phyloP scores from a whole-genome alignment of 257 asterid species.

The Ehretia macrophylla region DNA sequence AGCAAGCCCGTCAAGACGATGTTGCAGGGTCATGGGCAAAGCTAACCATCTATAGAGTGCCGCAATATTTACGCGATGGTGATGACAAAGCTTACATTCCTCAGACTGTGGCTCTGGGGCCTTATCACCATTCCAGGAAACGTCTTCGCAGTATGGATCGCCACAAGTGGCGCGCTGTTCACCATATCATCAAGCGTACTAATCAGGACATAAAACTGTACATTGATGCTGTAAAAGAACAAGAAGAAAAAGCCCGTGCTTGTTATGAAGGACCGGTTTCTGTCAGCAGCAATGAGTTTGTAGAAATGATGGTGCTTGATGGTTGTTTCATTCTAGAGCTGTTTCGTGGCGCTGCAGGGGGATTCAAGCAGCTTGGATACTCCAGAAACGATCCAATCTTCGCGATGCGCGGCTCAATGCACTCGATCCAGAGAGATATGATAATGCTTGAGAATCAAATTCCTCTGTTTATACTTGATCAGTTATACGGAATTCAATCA shows the following conservation, averaged over 20 bases:
- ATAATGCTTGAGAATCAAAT: constrained; percentile 90
- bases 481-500: constrained; percentile 44
- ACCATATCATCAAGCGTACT: constrained; percentile 48
- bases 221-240: constrained; percentile 44
- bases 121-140: constrained; percentile 61
- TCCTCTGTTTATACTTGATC: constrained; percentile 61
- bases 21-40: constrained; percentile 58
- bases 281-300: constrained; percentile 62
- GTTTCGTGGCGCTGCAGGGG: constrained; percentile 63
- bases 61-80: constrained; percentile 52
- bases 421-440: constrained; percentile 80
- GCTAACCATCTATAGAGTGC: constrained; percentile 62
- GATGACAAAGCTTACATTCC: constrained; percentile 78
- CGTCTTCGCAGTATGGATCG: constrained; percentile 67
- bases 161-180: constrained; percentile 78
- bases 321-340: constrained; percentile 69
- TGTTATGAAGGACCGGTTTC: constrained; percentile 63
- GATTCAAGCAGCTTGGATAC: constrained; percentile 59
- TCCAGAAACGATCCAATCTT: constrained; percentile 73
- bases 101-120: constrained; percentile 70
- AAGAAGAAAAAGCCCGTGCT: constrained; percentile 55
- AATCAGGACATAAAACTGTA: constrained; percentile 42
- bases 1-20: constrained; percentile 57
- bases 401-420: constrained; percentile 82
- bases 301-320: constrained; percentile 80